Evolutionary conservation across 2,329 filamentous ascomycete genomes (phyloP).

Genomic region (Lachnellula arida): DNA sequence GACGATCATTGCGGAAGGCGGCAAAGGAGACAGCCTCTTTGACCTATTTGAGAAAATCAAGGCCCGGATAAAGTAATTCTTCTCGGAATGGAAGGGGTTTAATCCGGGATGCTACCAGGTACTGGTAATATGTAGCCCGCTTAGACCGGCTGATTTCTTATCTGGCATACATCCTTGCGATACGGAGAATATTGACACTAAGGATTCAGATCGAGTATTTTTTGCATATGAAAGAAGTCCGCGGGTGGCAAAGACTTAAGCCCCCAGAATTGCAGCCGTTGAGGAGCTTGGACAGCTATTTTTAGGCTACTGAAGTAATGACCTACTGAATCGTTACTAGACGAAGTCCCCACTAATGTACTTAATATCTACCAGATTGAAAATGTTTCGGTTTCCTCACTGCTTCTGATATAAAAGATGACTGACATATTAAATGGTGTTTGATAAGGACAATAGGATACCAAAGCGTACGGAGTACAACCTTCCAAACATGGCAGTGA

Average conservation of each 20-base stretch:
- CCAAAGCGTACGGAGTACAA: neutral
- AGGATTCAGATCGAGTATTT: neutral
- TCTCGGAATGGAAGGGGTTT: neutral
- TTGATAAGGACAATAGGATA: neutral
- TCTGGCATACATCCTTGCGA: neutral
- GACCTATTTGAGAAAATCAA: neutral
- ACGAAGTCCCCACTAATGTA: neutral
- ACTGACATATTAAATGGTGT: neutral
- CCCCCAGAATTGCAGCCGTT: neutral
- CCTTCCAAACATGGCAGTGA: neutral
- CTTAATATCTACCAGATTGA: neutral
- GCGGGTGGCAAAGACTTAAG: neutral
- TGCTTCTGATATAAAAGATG: neutral
- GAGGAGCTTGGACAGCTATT: neutral
- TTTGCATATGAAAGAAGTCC: neutral
- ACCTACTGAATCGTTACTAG: neutral
- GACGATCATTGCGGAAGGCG: neutral
- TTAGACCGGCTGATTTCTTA: neutral
- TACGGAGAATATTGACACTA: neutral
- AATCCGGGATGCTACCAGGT: neutral
- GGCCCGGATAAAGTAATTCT: neutral
- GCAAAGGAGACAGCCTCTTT: neutral
- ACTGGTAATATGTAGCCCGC: neutral
- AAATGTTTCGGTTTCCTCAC: neutral
- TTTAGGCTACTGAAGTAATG: neutral